phyloP scores from a whole-genome alignment of 192 early-diverging fungal genomes.

The Coemansia umbellata region DNA sequence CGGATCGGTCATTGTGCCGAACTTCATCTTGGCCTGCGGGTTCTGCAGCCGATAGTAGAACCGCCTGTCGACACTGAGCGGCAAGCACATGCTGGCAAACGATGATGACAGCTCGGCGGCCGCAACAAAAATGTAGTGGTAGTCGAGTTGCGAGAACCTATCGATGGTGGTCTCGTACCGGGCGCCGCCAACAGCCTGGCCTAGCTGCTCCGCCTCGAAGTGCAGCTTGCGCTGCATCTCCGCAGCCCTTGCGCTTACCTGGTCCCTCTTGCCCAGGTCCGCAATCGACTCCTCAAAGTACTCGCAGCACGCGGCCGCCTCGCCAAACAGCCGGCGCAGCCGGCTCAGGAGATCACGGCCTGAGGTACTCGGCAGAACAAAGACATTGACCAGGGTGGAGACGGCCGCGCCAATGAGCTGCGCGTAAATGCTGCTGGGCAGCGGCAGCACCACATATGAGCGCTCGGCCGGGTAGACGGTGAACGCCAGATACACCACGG shows the following conservation, averaged over 20 bases:
- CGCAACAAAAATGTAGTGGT: slow-evolving; percentile 26
- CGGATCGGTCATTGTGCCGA: slow-evolving; percentile 29
- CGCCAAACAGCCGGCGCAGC: slow-evolving; percentile 8
- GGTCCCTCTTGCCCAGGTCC: slow-evolving; percentile 11
- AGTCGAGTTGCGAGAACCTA: slow-evolving; percentile 41
- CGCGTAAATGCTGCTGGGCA: slow-evolving; percentile 30
- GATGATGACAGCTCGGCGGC: slow-evolving; percentile 16
- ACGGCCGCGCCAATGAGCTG: slow-evolving; percentile 34
- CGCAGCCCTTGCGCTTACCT: slow-evolving; percentile 1
- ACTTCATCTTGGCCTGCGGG: slow-evolving; percentile 11
- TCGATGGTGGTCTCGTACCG: slow-evolving; percentile 38
- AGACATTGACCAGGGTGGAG: slow-evolving; percentile 34
- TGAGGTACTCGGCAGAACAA: slow-evolving; percentile 37
- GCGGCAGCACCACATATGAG: slow-evolving; percentile 9
- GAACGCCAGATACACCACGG: slow-evolving; percentile 16
- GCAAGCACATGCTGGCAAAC: slow-evolving; percentile 44
- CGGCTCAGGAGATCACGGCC: slow-evolving; percentile 26
- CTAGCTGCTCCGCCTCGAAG: slow-evolving; percentile 10
- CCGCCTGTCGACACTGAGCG: slow-evolving; percentile 31
- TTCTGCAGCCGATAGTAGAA: slow-evolving; percentile 27
- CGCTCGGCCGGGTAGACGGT: slow-evolving; percentile 11
- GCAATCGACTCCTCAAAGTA: slow-evolving; percentile 16
- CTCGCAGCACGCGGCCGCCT: slow-evolving; percentile 29
- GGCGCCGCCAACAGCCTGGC: slow-evolving; percentile 33
- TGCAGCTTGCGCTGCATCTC: slow-evolving; percentile 3